Percentiles rank a stretch among this genome's conserved stretches.
These are phyloP conservation scores for Lactarius deliciosus DNA, from an alignment of 768 basidiomycete genomes.

Conservation along the genomic window DNA sequence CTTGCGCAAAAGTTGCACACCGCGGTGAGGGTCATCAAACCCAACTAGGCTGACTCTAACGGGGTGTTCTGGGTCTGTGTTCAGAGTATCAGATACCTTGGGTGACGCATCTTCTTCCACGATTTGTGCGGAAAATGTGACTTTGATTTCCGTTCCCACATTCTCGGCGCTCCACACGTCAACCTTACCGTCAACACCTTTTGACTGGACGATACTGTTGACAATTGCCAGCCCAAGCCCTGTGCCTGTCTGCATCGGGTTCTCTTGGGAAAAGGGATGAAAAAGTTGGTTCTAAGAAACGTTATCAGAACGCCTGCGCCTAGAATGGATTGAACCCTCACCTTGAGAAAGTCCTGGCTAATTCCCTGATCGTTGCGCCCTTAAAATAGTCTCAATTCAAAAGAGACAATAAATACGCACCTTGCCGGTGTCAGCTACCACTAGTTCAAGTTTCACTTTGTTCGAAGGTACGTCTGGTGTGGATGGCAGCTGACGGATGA, in stretches of 20 bases:
- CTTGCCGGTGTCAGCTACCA: slow-evolving; percentile 89
- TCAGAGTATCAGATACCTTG: slow-evolving; percentile 32
- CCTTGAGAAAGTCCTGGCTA: slow-evolving; percentile 89
- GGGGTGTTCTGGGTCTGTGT: slow-evolving; percentile 32
- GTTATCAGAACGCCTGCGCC: neutral
- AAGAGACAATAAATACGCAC: slow-evolving; percentile 37
- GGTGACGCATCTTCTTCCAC: slow-evolving; percentile 38
- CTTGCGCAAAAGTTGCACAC: slow-evolving; percentile 62
- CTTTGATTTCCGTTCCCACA: slow-evolving; percentile 87
- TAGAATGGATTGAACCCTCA: slow-evolving; percentile 33
- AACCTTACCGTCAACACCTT: slow-evolving; percentile 85
- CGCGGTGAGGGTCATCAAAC: slow-evolving; percentile 64
- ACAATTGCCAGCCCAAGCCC: slow-evolving; percentile 95
- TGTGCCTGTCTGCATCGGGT: slow-evolving; percentile 89
- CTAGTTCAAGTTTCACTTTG: slow-evolving; percentile 75
- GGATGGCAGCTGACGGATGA: slow-evolving; percentile 70
- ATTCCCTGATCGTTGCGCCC: slow-evolving; percentile 58
- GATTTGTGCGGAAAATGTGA: slow-evolving; percentile 74
- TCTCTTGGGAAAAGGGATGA: slow-evolving; percentile 97
- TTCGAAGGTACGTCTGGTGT: slow-evolving; percentile 51
- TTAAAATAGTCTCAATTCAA: neutral
- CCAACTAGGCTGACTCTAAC: slow-evolving; percentile 62
- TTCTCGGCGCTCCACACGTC: slow-evolving; percentile 93
- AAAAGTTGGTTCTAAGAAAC: slow-evolving; percentile 81
- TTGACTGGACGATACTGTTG: slow-evolving; percentile 84